Conservation (phyloP, 345 rosid genomes). For the Carallia brachiata region DNA sequence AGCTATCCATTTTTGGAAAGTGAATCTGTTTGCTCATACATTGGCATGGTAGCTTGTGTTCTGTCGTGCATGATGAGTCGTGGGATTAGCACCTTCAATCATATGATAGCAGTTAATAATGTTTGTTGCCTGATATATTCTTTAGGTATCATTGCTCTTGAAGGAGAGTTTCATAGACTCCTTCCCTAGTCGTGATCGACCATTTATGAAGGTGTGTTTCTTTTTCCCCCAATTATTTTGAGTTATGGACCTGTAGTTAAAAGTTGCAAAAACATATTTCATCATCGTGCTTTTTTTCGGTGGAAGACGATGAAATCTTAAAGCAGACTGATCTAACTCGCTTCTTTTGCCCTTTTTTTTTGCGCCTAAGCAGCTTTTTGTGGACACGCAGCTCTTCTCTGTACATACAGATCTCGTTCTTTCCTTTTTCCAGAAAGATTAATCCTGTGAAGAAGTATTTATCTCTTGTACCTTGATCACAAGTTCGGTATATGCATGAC, state of each 20-base stretch:
- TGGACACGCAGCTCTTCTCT: constrained; percentile 95
- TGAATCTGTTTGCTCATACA: not conserved
- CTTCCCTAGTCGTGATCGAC: constrained; percentile 70
- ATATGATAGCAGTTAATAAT: too few relatives aligned
- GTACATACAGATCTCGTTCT: constrained; percentile 93
- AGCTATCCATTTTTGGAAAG: not conserved
- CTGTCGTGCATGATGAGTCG: too few relatives aligned
- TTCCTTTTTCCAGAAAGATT: constrained; percentile 89
- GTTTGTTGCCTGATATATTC: constrained; percentile 5
- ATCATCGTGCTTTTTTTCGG: not conserved
- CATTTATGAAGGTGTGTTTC: constrained; percentile 78
- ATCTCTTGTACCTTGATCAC: constrained; percentile 27
- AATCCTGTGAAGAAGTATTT: constrained; percentile 13
- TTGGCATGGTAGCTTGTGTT: not conserved
- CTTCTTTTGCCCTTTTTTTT: too few relatives aligned
- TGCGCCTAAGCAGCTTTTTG: constrained; percentile 50
- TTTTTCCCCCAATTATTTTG: not conserved
- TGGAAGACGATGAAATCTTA: not conserved
- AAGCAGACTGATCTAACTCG: constrained; percentile 4
- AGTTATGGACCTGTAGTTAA: not conserved
- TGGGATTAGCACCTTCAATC: too few relatives aligned
- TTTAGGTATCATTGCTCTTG: constrained; percentile 79
- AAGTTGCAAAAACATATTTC: not conserved
- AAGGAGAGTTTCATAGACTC: constrained; percentile 94
- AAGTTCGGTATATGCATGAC: constrained; percentile 22